phyloP scores from a whole-genome alignment of 78 protist genomes.

The Emiliania huxleyi region DNA sequence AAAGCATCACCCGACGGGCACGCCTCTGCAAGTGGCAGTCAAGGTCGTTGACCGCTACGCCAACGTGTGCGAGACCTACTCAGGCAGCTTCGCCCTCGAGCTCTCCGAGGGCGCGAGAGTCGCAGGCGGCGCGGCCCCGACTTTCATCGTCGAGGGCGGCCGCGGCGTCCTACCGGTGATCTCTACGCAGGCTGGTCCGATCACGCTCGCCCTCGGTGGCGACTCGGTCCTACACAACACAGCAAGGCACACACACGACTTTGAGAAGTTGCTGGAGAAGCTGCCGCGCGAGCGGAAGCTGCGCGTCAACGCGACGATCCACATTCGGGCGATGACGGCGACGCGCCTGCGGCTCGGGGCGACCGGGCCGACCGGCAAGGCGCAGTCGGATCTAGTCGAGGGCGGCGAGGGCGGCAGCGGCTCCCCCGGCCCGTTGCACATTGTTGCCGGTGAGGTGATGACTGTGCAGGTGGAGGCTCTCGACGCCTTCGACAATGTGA shows the following conservation, averaged over 20 bases:
- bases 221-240: background rate
- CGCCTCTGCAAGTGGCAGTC: background rate
- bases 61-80: background rate
- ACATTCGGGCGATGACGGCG: background rate
- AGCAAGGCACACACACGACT: no score
- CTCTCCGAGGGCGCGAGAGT: background rate
- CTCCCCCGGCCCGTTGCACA: background rate
- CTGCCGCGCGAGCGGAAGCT: background rate
- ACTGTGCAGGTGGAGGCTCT: background rate
- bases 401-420: background rate
- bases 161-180: background rate
- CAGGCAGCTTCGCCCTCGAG: background rate
- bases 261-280: background rate
- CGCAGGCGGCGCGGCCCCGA: background rate
- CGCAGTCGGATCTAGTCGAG: background rate
- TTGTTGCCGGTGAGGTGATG: background rate
- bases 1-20: background rate
- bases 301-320: background rate
- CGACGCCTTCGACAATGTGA: background rate
- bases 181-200: background rate
- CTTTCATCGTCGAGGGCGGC: background rate
- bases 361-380: background rate
- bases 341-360: background rate
- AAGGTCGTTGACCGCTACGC: background rate
- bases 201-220: background rate